A percentile compares a stretch with the other conserved stretches of the same genome.
These are phyloP conservation scores for Panaeolus papilionaceus DNA, from an alignment of 768 basidiomycete genomes.

Conservation along the genomic window DNA sequence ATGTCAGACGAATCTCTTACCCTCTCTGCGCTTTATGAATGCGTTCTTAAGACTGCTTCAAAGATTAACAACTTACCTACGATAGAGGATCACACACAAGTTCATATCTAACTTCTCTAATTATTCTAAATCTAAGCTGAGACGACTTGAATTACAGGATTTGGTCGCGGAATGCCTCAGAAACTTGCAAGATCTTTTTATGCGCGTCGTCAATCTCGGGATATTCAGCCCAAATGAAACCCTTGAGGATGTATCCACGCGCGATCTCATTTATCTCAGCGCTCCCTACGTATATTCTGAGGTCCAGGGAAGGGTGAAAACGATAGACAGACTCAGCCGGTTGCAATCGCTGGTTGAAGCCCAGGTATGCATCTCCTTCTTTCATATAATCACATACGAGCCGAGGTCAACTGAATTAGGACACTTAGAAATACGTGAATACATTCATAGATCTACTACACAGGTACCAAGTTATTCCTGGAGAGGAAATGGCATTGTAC, in stretches of 20 bases:
- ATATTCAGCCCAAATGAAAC: constrained; percentile 87
- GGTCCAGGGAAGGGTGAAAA: constrained; percentile 62
- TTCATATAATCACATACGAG: background rate
- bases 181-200: constrained; percentile 60
- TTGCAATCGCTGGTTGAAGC: constrained; percentile 58
- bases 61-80: constrained; percentile 46
- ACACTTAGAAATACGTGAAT: constrained; percentile 52
- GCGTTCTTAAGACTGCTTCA: constrained; percentile 43
- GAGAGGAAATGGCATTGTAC: constrained; percentile 63
- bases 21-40: constrained; percentile 45
- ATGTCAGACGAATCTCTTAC: constrained; percentile 30
- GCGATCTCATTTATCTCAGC: constrained; percentile 76
- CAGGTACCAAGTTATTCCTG: constrained; percentile 69
- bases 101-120: constrained; percentile 20
- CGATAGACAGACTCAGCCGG: constrained; percentile 63
- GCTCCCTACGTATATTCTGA: constrained; percentile 75
- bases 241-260: constrained; percentile 81
- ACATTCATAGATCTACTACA: constrained; percentile 59
- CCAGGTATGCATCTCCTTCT: constrained; percentile 51
- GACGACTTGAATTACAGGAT: constrained; percentile 46
- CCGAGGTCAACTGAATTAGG: constrained; percentile 30
- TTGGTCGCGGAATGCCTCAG: constrained; percentile 59
- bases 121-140: background rate
- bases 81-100: constrained; percentile 51
- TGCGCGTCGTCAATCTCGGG: constrained; percentile 63